These are phyloP conservation scores for Thalia dealbata DNA, from an alignment of 176 grass and related monocot genomes.

Conservation along the genomic window DNA sequence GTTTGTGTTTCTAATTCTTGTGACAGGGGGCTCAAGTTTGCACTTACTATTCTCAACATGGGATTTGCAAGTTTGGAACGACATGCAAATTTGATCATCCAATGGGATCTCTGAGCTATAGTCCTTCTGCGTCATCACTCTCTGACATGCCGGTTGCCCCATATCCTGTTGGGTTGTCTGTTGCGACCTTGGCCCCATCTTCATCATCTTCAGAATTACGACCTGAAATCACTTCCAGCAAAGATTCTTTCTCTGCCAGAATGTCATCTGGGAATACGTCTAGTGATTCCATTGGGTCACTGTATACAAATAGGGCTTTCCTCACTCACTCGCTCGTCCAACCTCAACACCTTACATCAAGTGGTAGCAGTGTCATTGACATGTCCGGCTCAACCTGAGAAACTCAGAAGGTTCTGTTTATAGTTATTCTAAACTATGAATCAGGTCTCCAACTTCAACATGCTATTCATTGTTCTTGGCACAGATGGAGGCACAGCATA, in stretches of 20 bases:
- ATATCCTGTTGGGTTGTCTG: constrained; percentile 43
- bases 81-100: constrained; percentile 77
- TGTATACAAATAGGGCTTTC: constrained; percentile 38
- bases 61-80: constrained; percentile 72
- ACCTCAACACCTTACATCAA: constrained; percentile 38
- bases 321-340: constrained; percentile 29
- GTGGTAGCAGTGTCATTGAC: neutral
- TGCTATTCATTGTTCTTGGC: neutral
- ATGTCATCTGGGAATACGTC: constrained; percentile 18
- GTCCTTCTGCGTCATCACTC: constrained; percentile 45
- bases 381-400: constrained; percentile 19
- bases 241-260: constrained; percentile 40
- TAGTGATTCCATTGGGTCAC: constrained; percentile 30
- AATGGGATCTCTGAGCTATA: constrained; percentile 55
- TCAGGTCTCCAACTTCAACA: neutral
- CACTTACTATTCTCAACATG: constrained; percentile 60
- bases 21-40: constrained; percentile 61
- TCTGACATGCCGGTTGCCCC: constrained; percentile 57
- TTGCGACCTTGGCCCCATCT: constrained; percentile 45
- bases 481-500: neutral
- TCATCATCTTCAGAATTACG: constrained; percentile 47
- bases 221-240: constrained; percentile 46
- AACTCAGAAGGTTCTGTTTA: neutral
- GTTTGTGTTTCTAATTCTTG: neutral
- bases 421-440: neutral